These are phyloP conservation scores for Sarcodon sp. DNA, from an alignment of 768 basidiomycete species.

Conservation along the genomic window DNA sequence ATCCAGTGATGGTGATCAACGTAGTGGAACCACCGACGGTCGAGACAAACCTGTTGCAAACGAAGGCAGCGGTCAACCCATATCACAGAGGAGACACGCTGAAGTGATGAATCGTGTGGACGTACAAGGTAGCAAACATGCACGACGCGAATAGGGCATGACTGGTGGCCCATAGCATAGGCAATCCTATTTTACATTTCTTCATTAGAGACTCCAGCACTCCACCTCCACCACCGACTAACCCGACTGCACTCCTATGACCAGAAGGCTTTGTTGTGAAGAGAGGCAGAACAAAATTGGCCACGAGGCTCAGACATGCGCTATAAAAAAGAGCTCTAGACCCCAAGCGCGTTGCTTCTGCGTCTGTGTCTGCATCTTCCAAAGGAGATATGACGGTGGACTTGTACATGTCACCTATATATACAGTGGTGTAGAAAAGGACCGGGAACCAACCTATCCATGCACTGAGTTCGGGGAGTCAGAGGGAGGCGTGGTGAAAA, in stretches of 20 bases:
- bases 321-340: conserved; percentile 75
- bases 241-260: neutral
- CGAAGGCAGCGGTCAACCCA: neutral
- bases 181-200: conserved; percentile 38
- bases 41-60: conserved; percentile 44
- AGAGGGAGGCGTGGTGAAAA: neutral
- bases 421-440: conserved; percentile 79
- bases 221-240: neutral
- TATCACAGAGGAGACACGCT: neutral
- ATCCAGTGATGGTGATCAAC: conserved; percentile 69
- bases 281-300: conserved; percentile 61
- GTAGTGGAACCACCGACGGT: conserved; percentile 60
- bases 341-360: conserved; percentile 72
- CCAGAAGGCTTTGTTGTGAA: conserved; percentile 26
- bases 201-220: conserved; percentile 5
- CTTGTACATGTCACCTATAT: conserved; percentile 81
- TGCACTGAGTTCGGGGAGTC: conserved; percentile 27
- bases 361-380: conserved; percentile 26
- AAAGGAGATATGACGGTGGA: conserved; percentile 17
- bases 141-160: conserved; percentile 62
- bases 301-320: conserved; percentile 50
- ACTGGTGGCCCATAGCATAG: conserved; percentile 66
- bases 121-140: conserved; percentile 81
- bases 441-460: conserved; percentile 92
- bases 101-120: conserved; percentile 8